A percentile compares a stretch with the other conserved stretches of the same genome.
Conservation (phyloP, 352 stramenopile genomes). For the Phytophthora hybrid region DNA sequence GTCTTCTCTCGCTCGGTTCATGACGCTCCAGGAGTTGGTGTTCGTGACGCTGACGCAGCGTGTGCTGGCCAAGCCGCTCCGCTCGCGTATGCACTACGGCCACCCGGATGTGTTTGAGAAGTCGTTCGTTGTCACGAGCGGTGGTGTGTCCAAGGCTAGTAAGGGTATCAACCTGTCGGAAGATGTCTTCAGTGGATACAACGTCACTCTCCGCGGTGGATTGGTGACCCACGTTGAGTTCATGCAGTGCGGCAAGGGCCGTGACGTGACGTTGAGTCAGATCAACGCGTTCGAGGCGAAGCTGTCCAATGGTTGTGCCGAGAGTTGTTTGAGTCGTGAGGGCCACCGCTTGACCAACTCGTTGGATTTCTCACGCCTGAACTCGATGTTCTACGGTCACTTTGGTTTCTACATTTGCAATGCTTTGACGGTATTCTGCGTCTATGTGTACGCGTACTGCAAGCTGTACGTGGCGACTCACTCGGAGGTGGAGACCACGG, state of each 20-base stretch:
- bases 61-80: conserved; percentile 81
- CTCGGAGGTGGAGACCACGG: conserved; percentile 62
- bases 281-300: conserved; percentile 92
- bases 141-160: conserved; percentile 87
- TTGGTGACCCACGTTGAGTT: conserved; percentile 89
- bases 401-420: conserved; percentile 93
- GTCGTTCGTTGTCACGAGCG: conserved; percentile 84
- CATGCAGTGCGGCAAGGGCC: conserved; percentile 90
- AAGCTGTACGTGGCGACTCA: conserved; percentile 87
- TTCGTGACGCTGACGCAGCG: conserved; percentile 90
- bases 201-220: conserved; percentile 81
- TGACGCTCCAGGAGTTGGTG: conserved; percentile 89
- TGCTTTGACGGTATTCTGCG: conserved; percentile 84
- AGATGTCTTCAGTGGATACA: conserved; percentile 92
- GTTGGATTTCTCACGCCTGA: conserved; percentile 88
- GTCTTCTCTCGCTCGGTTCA: conserved; percentile 89
- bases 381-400: conserved; percentile 91
- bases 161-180: conserved; percentile 91
- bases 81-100: conserved; percentile 87
- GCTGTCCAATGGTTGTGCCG: conserved; percentile 84
- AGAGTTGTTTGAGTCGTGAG: conserved; percentile 85
- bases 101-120: conserved; percentile 92
- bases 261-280: conserved; percentile 88
- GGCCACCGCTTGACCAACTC: conserved; percentile 79
- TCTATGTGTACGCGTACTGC: conserved; percentile 88